Base-by-base conservation (phyloP, 139 green algal species). In the Helicosporidium sp. region DNA sequence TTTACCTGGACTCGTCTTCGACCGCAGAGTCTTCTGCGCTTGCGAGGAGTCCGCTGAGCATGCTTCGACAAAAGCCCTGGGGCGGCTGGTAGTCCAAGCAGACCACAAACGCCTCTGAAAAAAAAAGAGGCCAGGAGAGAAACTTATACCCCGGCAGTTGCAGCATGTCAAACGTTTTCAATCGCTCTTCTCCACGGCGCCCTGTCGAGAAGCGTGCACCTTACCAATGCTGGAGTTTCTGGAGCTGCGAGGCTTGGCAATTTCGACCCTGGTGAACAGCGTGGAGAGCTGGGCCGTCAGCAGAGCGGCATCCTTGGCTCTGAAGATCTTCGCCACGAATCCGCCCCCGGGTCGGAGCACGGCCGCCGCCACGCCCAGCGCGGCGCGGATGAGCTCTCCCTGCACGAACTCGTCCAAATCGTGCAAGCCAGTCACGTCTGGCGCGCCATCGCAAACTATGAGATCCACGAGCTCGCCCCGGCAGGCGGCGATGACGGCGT, bases 361-460 rank as follows among this genome's bases (percentile, higher is more conserved):
- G 36, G 79, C 58, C 1, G 73, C 70, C 13, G 83, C 77, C 26
- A 99, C 90, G 4, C 76, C 76, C 18, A 91, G 55, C 0, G 79
- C 82, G 7, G 88, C 85, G 34, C 94, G 67, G 28, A 98, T 80
- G 22, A 96, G 78, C 74, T 95, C 86, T 18, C 68, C 58, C 47
- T 93, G 79, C 46, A 96, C 85, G 52, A 79, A 95, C 60, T 96
- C 82, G 44, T 99, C 90, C 53, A 97, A 73, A 69, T 99, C 90
- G 65, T 99, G 90, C n/a, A 99, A 67, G 0, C 90, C 90, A 2
- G 90, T 99, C 2, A 99, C 88, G 52, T 99, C 90, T 6, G 90
- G 90, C 1, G 90, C 90, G 6, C 90, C 90, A 56, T 99, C 90
- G 49, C 74, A 93, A 10, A 99, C 72, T 22, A 99, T 81, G 7